Base-by-base conservation (phyloP, 495 filamentous ascomycete species). In the Neurospora sp. region DNA sequence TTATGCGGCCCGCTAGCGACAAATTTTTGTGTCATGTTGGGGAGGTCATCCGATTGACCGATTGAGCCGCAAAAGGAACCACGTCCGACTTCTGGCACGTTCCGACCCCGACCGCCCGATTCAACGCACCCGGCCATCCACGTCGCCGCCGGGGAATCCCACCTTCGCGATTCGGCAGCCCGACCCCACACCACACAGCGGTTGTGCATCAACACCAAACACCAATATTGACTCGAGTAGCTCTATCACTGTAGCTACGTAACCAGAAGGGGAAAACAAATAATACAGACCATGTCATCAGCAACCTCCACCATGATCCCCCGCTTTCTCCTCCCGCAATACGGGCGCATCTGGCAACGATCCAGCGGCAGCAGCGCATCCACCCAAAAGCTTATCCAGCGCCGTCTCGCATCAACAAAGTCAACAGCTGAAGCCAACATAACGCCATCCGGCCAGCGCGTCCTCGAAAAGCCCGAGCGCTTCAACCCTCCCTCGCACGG, bases 401-500 rank as follows among this genome's bases (percentile, higher is more conserved):
- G 22, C 27, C 27, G 53, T 61, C 73, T 22, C 38, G 38, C 40
- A 71, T 70, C 42, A 16, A 38, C 41, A 8, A 70, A 59, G 46
- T 31, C 39, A 70, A 35, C 71, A 70, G n/a, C 42, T 41, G 40
- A 40, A 74, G 73, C 75, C 10, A 74, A 61, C 12, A 61, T 16
- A 46, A 40, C 35, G 16, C 18, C 70, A 37, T 31, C 22, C 69
- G 71, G 70, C 22, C 75, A 85, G 22, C 83, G 86, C 69, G 85
- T 92, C 2, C 91, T 97, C 73, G 90, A 88, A 71, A 91, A 96
- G 80, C 94, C 94, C 4, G 87, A 91, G 74, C 89, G 89, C 74
- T 97, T 96, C 84, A 91, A 89, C 69, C 94, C 94, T 0, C 94
- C 94, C 0, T 97, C 94, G 0, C 94, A 97, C 80, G 88, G 88